Percentiles rank a stretch among this genome's conserved stretches.
phyloP scores from a whole-genome alignment of 2,329 filamentous ascomycete species.

The Trichoderma sp. region DNA sequence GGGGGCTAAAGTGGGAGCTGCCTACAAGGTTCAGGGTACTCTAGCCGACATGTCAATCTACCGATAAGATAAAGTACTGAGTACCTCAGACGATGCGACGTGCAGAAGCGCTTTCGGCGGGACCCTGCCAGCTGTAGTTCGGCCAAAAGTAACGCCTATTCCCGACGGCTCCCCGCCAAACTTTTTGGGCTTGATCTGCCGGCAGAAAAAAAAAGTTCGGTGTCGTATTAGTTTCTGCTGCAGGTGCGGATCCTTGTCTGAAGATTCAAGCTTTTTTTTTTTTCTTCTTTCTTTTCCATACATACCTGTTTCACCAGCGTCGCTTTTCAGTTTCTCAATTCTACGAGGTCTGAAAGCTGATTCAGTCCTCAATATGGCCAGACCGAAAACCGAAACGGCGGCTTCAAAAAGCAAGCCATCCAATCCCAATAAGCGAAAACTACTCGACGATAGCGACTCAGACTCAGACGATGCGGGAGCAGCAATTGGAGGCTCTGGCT shows the following conservation, averaged over 20 bases:
- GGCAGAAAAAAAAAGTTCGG: constrained; percentile 33
- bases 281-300: background rate
- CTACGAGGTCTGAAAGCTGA: background rate
- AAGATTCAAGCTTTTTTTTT: constrained; percentile 10
- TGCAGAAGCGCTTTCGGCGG: constrained; percentile 6
- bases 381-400: constrained; percentile 26
- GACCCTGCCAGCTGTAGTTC: background rate
- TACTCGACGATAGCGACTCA: constrained; percentile 60
- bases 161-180: constrained; percentile 27
- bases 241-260: background rate
- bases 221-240: constrained; percentile 1
- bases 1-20: background rate
- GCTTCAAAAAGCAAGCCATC: constrained; percentile 25
- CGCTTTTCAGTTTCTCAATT: background rate
- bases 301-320: background rate
- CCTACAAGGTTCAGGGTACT: background rate
- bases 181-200: constrained; percentile 11
- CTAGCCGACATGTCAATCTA: background rate
- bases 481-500: constrained; percentile 46
- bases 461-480: constrained; percentile 49
- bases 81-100: background rate
- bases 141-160: constrained; percentile 28
- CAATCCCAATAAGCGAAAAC: constrained; percentile 47
- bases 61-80: background rate
- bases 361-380: constrained; percentile 28